These are phyloP conservation scores for Saccharomycopsis fermentans DNA, from an alignment of 805 yeast species.

Conservation along the genomic window DNA sequence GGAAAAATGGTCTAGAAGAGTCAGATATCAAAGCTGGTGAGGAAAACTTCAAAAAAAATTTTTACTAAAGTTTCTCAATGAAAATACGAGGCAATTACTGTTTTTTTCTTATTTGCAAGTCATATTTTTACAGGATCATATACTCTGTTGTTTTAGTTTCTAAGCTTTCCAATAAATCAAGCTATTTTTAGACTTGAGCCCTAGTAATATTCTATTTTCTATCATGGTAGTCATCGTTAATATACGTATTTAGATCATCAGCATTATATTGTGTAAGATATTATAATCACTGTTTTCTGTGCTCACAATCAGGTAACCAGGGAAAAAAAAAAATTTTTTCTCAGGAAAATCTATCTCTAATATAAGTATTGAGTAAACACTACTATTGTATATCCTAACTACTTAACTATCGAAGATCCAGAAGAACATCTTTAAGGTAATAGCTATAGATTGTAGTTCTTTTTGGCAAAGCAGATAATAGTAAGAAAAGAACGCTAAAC, in stretches of 20 bases:
- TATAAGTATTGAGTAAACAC: too few relatives aligned
- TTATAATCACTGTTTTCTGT: not conserved
- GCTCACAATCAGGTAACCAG: not conserved
- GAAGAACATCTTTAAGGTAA: too few relatives aligned
- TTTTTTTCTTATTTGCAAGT: not conserved
- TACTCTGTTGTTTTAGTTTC: not conserved
- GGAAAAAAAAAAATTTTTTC: not conserved
- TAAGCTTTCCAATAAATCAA: not conserved
- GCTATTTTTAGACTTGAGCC: too few relatives aligned
- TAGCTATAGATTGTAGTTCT: not conserved
- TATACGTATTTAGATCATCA: not conserved
- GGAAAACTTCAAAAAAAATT: slow-evolving; percentile 15
- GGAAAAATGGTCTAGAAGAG: slow-evolving; percentile 40
- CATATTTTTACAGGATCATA: not conserved
- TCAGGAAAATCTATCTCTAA: not conserved
- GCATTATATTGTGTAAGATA: not conserved
- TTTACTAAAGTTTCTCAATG: not conserved
- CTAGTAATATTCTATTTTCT: not conserved
- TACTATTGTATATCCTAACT: too few relatives aligned
- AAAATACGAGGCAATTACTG: not conserved
- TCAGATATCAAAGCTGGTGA: slow-evolving; percentile 26
- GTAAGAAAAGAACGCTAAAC: not conserved
- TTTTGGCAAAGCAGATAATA: not conserved
- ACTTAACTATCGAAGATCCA: too few relatives aligned
- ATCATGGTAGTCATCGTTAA: not conserved